These are phyloP conservation scores for Cucumis cinereus DNA, from an alignment of 306 rosid genomes.

Conservation along the genomic window DNA sequence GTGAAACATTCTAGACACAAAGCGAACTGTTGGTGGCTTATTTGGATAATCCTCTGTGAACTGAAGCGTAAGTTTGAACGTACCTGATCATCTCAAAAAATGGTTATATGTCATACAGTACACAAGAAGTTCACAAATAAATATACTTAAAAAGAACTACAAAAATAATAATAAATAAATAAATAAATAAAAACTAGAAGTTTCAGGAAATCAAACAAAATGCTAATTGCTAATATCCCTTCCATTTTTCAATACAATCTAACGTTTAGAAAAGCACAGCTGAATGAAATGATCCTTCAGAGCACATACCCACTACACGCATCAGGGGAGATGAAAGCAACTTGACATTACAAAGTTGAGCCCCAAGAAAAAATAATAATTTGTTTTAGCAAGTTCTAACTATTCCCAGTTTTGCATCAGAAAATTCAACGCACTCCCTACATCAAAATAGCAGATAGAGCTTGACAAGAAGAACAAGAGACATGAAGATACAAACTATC, in stretches of 20 bases:
- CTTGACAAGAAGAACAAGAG: not conserved
- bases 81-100: slow-evolving; percentile 38
- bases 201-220: slow-evolving; percentile 1
- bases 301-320: not conserved
- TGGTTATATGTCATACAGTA: not conserved
- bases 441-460: not conserved
- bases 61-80: slow-evolving; percentile 82
- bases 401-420: not conserved
- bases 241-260: not conserved
- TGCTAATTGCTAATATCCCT: not conserved
- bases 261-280: not conserved
- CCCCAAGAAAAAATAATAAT: not conserved
- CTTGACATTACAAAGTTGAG: not conserved
- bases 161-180: too few relatives aligned
- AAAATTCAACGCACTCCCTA: not conserved
- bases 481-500: not conserved
- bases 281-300: not conserved
- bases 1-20: slow-evolving; percentile 87
- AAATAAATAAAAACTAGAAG: not conserved
- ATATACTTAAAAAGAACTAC: not conserved
- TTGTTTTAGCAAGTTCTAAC: not conserved
- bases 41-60: slow-evolving; percentile 85
- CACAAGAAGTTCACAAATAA: not conserved
- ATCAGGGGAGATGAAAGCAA: not conserved
- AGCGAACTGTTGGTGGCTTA: slow-evolving; percentile 84